Base-by-base conservation (phyloP, 1,139 yeast genomes). In the Schwanniomyces etchellsii region DNA sequence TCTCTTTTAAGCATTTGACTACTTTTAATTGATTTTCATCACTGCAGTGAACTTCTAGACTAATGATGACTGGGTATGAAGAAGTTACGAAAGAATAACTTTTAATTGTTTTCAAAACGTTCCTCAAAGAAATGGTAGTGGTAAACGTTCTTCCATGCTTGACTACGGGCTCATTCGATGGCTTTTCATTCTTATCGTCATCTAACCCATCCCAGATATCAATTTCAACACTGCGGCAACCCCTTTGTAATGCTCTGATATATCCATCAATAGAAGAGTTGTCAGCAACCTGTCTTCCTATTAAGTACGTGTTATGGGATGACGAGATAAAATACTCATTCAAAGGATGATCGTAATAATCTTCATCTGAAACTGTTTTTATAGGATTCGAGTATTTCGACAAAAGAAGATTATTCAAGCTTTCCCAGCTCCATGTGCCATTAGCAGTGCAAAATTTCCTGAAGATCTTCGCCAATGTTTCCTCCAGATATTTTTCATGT, bases 221-320 rank as follows among this genome's bases (percentile, higher is more conserved):
- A 26, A 93, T 77, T 48, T 93, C 99, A 14, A 93, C 69, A 42
- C 96, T 88, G 28, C 96, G 65, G 45, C 97, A 91, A 1, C 98
- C 97, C 34, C 88, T 74, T 47, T 88, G 96, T 30, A 93, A 59
- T 0, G 86, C 94, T 32, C 82, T 72, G n/a, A 86, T 79, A 44
- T 91, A 93, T 0, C 95, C 95, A 47, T 91, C 97, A 1, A 86
- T 75, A 0, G 95, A 83, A 0, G 96, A 84, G 11, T 74, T 77
- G n/a, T 93, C 96, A 2, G 80, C 95, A n/a, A 86, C 71, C 49
- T 93, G 98, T 21, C 94, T 69, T 1, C 97, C 98, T 16, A 78
- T 58, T 7, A 93, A 62, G 50, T 91, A 93, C 0, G 98, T 93
- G 51, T 93, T 93, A 52, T 93, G 99, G 0, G 97, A 88, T 0